Base-by-base conservation (phyloP, 495 filamentous ascomycete genomes). In the Penicillium samsonianum region DNA sequence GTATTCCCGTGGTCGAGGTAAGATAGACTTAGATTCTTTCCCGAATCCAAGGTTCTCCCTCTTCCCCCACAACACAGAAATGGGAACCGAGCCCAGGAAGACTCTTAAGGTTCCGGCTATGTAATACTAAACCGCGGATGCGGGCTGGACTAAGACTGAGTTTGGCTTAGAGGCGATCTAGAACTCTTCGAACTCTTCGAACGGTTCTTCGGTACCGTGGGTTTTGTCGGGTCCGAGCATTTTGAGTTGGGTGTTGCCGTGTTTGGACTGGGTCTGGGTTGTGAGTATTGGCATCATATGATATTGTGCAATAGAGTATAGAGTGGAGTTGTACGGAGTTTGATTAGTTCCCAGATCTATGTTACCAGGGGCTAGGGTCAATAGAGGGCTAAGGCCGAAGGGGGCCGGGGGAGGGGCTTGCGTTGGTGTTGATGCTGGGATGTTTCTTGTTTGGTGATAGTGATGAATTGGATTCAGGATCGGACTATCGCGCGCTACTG, bases 91-190 rank as follows among this genome's bases (percentile, higher is more conserved):
- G 28, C 25, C 14, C 14, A 25, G n/a, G 17, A 25, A 25, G n/a
- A 20, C 28, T 14, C 19, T 4, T 0, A 40, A 16, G 12, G n/a
- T 38, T 38, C n/a, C 35, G 35, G 35, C 16, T 38, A 38, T n/a
- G 7, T 3, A 17, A 2, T 7, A 38, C 17, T 7, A 14, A 49
- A 19, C 50, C 50, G n/a, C 11, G 50, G 50, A 20, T n/a, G 11
- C 17, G 26, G n/a, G 12, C 7, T 41, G 35, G 25, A 6, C 31
- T 50, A 35, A 40, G 33, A 28, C 12, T 25, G 14, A 41, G 35
- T 51, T 51, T 10, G 33, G 33, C 12, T 17, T 26, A 40, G 35
- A 40, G 35, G 49, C 37, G 12, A 41, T 51, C 49, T 51, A 51
- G 49, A 51, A 30, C 49, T 23, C 17, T 16, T 37, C 28, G 5